Percentiles rank a stretch among this genome's conserved stretches.
Evolutionary conservation across 2,329 filamentous ascomycete genomes (phyloP).

Genomic region (Pseudogymnoascus sp.): DNA sequence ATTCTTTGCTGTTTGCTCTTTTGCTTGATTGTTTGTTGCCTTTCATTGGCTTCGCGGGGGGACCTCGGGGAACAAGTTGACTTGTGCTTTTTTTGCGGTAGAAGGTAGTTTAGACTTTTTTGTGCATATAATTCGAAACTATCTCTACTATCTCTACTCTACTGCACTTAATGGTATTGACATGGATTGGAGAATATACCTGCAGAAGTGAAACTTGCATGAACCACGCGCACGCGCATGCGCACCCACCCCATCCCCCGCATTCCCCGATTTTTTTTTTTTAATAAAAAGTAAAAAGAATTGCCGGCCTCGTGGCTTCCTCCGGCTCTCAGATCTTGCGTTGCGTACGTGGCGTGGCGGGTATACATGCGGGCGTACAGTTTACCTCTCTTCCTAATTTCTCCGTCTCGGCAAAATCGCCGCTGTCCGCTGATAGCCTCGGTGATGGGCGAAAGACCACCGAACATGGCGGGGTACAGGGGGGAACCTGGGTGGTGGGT

Average conservation of each 20-base stretch:
- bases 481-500: neutral
- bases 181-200: neutral
- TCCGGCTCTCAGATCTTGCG: neutral
- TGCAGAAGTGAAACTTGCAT: neutral
- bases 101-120: neutral
- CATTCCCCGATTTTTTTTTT: neutral
- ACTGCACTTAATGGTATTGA: neutral
- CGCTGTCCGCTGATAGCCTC: neutral
- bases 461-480: neutral
- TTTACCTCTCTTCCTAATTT: neutral
- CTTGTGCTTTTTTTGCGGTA: neutral
- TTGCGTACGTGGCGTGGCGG: neutral
- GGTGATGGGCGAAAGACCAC: neutral
- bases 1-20: slow-evolving; percentile 1
- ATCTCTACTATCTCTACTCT: neutral
- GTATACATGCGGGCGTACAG: neutral
- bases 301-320: neutral
- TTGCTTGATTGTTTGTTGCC: neutral
- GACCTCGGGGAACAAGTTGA: neutral
- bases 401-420: neutral
- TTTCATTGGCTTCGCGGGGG: neutral
- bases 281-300: neutral
- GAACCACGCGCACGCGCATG: neutral
- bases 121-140: neutral
- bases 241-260: no score